phyloP scores from a whole-genome alignment of 768 basidiomycete species.

The Boletellus sp. region DNA sequence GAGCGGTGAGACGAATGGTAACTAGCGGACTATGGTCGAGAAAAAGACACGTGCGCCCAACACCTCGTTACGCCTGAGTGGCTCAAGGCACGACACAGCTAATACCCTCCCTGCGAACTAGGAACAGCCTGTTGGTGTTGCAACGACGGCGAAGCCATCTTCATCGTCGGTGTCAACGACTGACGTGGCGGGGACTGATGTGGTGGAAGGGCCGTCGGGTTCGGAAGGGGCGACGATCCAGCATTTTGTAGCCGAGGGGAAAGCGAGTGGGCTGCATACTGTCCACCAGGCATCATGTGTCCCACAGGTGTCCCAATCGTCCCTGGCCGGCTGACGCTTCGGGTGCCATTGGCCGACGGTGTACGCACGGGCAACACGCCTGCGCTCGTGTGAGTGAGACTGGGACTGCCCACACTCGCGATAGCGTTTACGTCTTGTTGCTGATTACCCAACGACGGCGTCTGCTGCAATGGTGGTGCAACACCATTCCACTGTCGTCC shows the following conservation, averaged over 20 bases:
- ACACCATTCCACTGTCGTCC: slow-evolving; percentile 39
- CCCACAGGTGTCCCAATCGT: slow-evolving; percentile 18
- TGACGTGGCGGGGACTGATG: slow-evolving; percentile 50
- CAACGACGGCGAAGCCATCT: slow-evolving; percentile 51
- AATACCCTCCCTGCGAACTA: slow-evolving; percentile 53
- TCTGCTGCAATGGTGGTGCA: slow-evolving; percentile 22
- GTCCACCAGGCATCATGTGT: slow-evolving; percentile 37
- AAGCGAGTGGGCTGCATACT: slow-evolving; percentile 40
- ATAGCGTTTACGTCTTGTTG: slow-evolving; percentile 22
- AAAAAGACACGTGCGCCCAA: slow-evolving; percentile 9
- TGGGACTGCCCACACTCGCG: slow-evolving; percentile 36
- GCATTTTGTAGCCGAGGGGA: slow-evolving; percentile 49
- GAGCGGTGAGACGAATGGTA: slow-evolving; percentile 18
- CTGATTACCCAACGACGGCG: slow-evolving; percentile 19
- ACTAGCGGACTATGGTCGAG: slow-evolving; percentile 6
- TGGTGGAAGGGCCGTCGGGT: slow-evolving; percentile 34
- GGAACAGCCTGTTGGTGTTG: slow-evolving; percentile 53
- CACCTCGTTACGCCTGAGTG: slow-evolving; percentile 9
- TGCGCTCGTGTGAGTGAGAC: slow-evolving; percentile 31
- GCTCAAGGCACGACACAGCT: slow-evolving; percentile 17
- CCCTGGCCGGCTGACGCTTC: slow-evolving; percentile 36
- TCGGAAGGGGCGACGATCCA: slow-evolving; percentile 45
- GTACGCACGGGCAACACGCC: slow-evolving; percentile 40
- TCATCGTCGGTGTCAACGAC: slow-evolving; percentile 48
- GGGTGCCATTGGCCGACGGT: slow-evolving; percentile 58